Evolutionary conservation across 1,284 basidiomycete genomes (phyloP), one percentile per base, ranked within the genome.

Genomic region (Pseudozyma flocculosa): DNA sequence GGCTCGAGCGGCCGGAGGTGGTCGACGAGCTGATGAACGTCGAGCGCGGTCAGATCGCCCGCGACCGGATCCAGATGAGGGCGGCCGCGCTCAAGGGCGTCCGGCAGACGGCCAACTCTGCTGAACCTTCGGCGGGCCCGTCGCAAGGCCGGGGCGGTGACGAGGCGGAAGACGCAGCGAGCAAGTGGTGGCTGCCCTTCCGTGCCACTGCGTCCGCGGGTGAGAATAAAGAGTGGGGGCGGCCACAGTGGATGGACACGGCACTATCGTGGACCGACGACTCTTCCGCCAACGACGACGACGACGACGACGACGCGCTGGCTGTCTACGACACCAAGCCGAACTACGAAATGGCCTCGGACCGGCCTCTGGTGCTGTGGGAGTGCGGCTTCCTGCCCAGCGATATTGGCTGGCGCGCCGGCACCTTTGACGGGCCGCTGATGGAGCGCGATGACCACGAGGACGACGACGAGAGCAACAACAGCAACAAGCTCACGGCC

Each of bases 321-420:
- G 41, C 55, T 15, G 54, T 75, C 4, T 56, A 53, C 50, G 43
- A 48, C 29, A 72, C 61, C 15, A 94, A 93, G 78, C 95, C 94
- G 0, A 85, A 86, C 51, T 98, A 96, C 77, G 86, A 88, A 68
- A 96, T 97, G 88, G 91, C 92, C 4, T 87, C 92, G 55, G 88
- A 86, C 1, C 82, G 95, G 0, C 94, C 95, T 0, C 83, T 98
- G 24, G 85, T 96, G 75, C 84, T 99, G 2, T 96, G 92, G 88
- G 88, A 92, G 42, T 94, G 92, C 73, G 87, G 83, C 0, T 98
- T 91, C 78, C 80, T 83, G 14, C 83, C 84, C 7, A 80, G 80
- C 14, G 86, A 87, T 39, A 81, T 90, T 1, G 78, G 82, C 49
- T 98, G 94, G 94, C 84, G 86, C 30, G 85, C 84, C 2, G 86